Conservation (phyloP, 163 green algal genomes). For the Scenedesmus sp. region DNA sequence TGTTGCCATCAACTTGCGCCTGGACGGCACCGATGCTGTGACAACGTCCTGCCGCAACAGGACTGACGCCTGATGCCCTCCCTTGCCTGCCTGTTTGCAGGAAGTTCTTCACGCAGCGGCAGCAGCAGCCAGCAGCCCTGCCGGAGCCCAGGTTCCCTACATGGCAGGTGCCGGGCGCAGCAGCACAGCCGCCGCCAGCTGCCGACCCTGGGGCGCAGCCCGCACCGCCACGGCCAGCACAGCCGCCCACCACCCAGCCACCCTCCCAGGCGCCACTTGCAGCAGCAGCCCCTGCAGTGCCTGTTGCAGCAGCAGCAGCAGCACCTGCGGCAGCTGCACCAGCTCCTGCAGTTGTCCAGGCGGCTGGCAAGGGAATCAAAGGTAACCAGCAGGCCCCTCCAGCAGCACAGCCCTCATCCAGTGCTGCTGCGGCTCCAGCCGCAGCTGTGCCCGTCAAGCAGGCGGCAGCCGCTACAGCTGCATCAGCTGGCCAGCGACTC, state of each 20-base stretch:
- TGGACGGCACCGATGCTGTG: too few relatives aligned
- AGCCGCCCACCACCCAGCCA: slow-evolving; percentile 56
- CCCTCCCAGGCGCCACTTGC: neutral
- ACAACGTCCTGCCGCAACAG: too few relatives aligned
- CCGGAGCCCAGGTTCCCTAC: slow-evolving; percentile 43
- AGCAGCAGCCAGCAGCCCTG: slow-evolving; percentile 70
- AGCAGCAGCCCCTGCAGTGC: neutral
- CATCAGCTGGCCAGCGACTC: too few relatives aligned
- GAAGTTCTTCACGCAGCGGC: slow-evolving; percentile 37
- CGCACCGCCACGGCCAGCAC: slow-evolving; percentile 70
- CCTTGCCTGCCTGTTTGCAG: too few relatives aligned
- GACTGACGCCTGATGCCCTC: too few relatives aligned
- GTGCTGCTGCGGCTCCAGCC: neutral
- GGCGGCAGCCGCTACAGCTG: neutral
- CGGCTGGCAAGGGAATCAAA: neutral
- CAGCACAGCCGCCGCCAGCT: slow-evolving; percentile 71
- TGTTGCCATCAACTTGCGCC: too few relatives aligned
- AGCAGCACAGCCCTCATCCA: too few relatives aligned
- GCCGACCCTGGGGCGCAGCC: neutral
- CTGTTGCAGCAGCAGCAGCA: neutral
- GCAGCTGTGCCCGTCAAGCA: neutral
- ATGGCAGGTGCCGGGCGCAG: slow-evolving; percentile 66
- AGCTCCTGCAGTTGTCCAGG: neutral
- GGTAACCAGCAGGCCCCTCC: neutral
- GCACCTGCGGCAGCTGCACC: neutral